These are phyloP conservation scores for Grigorovia yakushimaensis DNA, from an alignment of 805 yeast species.

Conservation along the genomic window DNA sequence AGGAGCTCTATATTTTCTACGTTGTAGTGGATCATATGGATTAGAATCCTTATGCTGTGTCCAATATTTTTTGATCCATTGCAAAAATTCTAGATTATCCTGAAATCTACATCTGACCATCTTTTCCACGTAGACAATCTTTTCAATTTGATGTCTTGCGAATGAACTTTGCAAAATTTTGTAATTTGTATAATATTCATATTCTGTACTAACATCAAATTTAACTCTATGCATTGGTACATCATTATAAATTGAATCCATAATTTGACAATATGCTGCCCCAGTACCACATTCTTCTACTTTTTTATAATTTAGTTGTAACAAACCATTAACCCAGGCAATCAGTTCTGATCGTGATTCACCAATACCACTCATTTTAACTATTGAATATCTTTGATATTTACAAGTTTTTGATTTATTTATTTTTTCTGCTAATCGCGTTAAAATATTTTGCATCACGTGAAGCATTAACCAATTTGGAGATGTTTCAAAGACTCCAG, in stretches of 20 bases:
- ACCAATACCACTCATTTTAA: slow-evolving; percentile 33
- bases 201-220: slow-evolving; percentile 60
- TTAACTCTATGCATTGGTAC: slow-evolving; percentile 73
- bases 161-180: slow-evolving; percentile 81
- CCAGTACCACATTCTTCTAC: slow-evolving; percentile 95
- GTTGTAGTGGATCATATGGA: slow-evolving; percentile 57
- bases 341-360: slow-evolving; percentile 80
- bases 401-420: background rate
- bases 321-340: slow-evolving; percentile 71
- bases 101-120: slow-evolving; percentile 83
- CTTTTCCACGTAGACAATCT: slow-evolving; percentile 70
- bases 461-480: background rate
- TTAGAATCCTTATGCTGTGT: slow-evolving; percentile 58
- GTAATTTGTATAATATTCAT: slow-evolving; percentile 70
- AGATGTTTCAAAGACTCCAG: background rate
- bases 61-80: slow-evolving; percentile 86
- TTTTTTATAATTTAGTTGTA: slow-evolving; percentile 56
- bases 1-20: slow-evolving; percentile 36
- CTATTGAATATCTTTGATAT: background rate
- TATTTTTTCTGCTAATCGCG: background rate
- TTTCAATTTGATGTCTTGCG: slow-evolving; percentile 55
- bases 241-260: slow-evolving; percentile 77
- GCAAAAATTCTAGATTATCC: slow-evolving; percentile 88
- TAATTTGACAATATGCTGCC: slow-evolving; percentile 85
- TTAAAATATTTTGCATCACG: background rate